Conservation (phyloP, 2,329 filamentous ascomycete species). For the Colletotrichum tropicicola region DNA sequence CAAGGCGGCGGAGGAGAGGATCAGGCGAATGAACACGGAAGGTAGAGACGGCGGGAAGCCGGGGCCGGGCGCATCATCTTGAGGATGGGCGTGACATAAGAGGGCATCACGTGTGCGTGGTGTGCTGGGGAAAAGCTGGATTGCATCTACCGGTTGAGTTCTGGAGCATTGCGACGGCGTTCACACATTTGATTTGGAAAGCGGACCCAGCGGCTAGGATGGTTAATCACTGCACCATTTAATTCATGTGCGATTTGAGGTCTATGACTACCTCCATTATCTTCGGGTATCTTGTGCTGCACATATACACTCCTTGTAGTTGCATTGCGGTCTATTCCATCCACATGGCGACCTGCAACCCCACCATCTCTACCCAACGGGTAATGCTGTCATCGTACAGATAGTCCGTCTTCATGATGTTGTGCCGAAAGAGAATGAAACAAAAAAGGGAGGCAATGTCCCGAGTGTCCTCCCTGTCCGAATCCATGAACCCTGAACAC, state of each 20-base stretch:
- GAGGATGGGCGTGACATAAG: neutral
- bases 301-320: neutral
- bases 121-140: no score
- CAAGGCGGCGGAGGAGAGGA: slow-evolving; percentile 74
- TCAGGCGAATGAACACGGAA: slow-evolving; percentile 53
- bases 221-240: no score
- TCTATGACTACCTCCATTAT: neutral
- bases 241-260: neutral
- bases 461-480: slow-evolving; percentile 1
- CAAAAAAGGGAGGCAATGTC: neutral
- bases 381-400: neutral
- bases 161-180: slow-evolving; percentile 21
- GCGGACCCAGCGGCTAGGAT: no score
- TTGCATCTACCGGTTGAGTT: neutral
- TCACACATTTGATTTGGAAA: no score
- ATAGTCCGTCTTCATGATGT: slow-evolving; percentile 13
- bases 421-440: neutral
- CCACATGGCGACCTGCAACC: neutral
- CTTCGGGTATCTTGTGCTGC: neutral
- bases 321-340: neutral
- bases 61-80: slow-evolving; percentile 22
- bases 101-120: no score
- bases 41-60: slow-evolving; percentile 33
- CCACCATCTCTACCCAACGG: neutral
- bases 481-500: slow-evolving; percentile 12